Base-by-base conservation (phyloP, 108 stramenopile genomes). In the Nannochloropsis gaditana region DNA sequence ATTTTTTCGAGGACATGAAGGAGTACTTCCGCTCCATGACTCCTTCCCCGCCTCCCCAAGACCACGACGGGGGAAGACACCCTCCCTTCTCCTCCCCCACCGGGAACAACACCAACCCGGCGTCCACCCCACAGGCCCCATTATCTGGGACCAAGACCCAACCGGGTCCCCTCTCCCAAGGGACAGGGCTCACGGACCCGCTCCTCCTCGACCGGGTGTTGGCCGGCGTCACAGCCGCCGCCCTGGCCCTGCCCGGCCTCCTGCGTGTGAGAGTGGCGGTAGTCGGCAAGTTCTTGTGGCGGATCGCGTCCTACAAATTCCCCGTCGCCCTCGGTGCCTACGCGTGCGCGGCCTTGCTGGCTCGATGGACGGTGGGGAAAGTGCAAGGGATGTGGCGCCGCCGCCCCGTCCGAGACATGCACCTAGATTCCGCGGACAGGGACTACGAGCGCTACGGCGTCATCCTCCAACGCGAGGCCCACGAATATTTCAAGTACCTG, bases 401-500 rank as follows among this genome's bases (percentile, higher is more conserved):
- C 2, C 59, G 59, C 19, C 59, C 59, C 15, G 59, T 73, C 19
- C 15, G 59, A 73, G 59, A 73, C n/a, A 73, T 73, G 59, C 2
- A n/a, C 59, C 59, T 73, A n/a, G 59, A 73, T 3, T 15, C n/a
- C 19, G 59, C 59, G 2, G 59, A 73, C 59, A 73, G 59, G 59
- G 59, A 73, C 6, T 73, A 73, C n/a, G 19, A 73, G n/a, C 59
- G 59, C 19, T 73, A 73, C 59, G 59, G 59, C 4, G 59, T 73
- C 19, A 73, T 73, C 59, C n/a, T 73, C 15, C 59, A 73, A n/a
- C 15, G 59, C 4, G 59, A 73, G 59, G 59, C 59, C 4, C 59
- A 73, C 6, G 59, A 73, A n/a, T 73, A 73, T 73, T 73, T 73
- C 6, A 73, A 73, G 59, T 73, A 73, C 59, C n/a, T 73, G 59